phyloP scores from a whole-genome alignment of 2,329 filamentous ascomycete genomes.

The Colletotrichum kahawae region DNA sequence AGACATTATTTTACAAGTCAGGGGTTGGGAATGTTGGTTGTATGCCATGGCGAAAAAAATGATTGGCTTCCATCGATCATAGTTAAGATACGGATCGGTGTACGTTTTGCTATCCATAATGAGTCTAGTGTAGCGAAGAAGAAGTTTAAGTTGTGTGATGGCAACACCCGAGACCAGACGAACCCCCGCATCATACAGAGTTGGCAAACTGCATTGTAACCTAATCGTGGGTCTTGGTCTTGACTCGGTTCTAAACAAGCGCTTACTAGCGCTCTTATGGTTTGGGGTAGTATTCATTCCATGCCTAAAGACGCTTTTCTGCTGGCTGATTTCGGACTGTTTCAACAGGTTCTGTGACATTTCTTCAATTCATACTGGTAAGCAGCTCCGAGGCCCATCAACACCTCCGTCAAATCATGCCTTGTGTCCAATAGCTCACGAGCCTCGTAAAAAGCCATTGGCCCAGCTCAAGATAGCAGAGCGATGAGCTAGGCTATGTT shows the following conservation, averaged over 20 bases:
- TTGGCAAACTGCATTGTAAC: not conserved
- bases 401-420: not conserved
- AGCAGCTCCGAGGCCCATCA: not conserved
- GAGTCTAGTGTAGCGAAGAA: not conserved
- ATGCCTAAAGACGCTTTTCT: not conserved
- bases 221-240: not conserved
- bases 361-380: not conserved
- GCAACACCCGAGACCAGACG: not conserved
- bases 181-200: not conserved
- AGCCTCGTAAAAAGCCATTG: not conserved
- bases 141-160: not conserved
- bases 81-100: not conserved
- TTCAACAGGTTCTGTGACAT: not conserved
- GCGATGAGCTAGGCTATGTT: not conserved
- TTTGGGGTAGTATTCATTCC: not conserved
- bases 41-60: not conserved
- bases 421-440: not conserved
- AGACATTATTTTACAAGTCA: fast-evolving
- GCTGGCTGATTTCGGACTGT: not conserved
- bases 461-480: not conserved
- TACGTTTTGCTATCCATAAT: not conserved
- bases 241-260: not conserved
- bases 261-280: not conserved
- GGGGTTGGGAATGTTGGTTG: fast-evolving
- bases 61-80: not conserved